Evolutionary conservation across 768 basidiomycete species (phyloP), one percentile per base, ranked within the genome.

Genomic region (Sporobolomyces phaffii): DNA sequence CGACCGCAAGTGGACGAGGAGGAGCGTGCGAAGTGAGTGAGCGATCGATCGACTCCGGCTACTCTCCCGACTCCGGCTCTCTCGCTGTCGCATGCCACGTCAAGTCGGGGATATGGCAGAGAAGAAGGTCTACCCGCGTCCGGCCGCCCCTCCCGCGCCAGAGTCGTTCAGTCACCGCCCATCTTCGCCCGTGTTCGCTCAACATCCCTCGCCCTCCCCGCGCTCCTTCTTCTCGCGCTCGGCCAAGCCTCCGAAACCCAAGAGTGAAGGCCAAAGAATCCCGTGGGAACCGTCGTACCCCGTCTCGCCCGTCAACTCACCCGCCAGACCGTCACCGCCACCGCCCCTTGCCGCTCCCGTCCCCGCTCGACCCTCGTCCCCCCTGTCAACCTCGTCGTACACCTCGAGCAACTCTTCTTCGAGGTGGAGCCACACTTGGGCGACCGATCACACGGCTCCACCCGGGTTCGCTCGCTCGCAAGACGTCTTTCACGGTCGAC

Each of bases 91-190:
- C 44, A 7, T 7, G 20, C 28, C 28, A 8, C 56, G 13, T 14
- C 14, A 20, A 28, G 5, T 44, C 54, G 52, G 43, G 17, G 9
- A 7, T 11, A 58, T 58, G 56, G 6, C 17, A 14, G 31, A 49
- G 31, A 60, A 38, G 60, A 40, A 61, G 59, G 24, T n/a, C 44
- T 34, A 41, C 31, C 60, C 38, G 22, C 53, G 57, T 9, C 41
- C 41, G 26, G 28, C 29, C 14, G 48, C n/a, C 1, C 15, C 36
- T 5, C 6, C 36, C 1, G 1, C 22, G 13, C 26, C 24, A 5
- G 60, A 50, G 38, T 41, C 38, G 2, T 50, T 26, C 28, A 20
- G 15, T 8, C 22, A 24, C 26, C 36, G 52, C 2, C 31, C 45
- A n/a, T 52, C 51, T 13, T 24, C 33, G 34, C 62, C 52, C n/a